phyloP scores from a whole-genome alignment of 495 filamentous ascomycete genomes.

The Niebla homalea region DNA sequence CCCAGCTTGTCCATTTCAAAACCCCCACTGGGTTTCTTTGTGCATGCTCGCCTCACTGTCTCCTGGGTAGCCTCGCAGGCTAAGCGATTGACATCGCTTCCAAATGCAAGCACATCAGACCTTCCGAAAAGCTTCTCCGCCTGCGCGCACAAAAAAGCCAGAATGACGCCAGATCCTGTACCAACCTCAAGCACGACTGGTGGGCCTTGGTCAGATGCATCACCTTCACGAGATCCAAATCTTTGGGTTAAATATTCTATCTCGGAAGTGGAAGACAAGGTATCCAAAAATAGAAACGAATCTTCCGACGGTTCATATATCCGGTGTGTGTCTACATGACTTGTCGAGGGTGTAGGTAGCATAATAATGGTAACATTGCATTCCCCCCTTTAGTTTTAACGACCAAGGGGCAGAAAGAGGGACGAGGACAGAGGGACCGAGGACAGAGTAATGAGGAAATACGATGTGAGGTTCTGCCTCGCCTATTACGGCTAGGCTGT shows the following conservation, averaged over 20 bases:
- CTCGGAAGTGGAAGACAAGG: constrained; percentile 61
- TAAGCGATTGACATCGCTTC: constrained; percentile 68
- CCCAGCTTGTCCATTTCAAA: constrained; percentile 1
- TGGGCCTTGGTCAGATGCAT: constrained; percentile 14
- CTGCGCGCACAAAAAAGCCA: constrained; percentile 74
- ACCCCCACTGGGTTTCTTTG: constrained; percentile 18
- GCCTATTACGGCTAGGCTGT: not conserved
- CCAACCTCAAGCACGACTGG: constrained; percentile 78
- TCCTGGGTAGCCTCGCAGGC: constrained; percentile 57
- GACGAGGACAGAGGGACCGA: too few species aligned
- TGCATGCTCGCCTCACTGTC: constrained; percentile 46
- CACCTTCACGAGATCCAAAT: constrained; percentile 29
- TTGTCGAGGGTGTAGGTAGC: constrained; percentile 86
- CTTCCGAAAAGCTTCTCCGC: constrained; percentile 59
- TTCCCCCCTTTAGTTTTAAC: not conserved
- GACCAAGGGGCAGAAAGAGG: not conserved
- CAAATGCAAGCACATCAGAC: constrained; percentile 52
- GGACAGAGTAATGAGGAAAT: too few species aligned
- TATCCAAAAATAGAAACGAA: constrained; percentile 88
- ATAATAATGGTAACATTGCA: constrained; percentile 27
- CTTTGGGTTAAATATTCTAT: constrained; percentile 53
- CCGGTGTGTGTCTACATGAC: constrained; percentile 70
- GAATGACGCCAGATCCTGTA: constrained; percentile 78
- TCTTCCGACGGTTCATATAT: constrained; percentile 94
- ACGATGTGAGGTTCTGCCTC: too few species aligned